A percentile compares a stretch with the other conserved stretches of the same genome.
phyloP scores from a whole-genome alignment of 2,329 filamentous ascomycete genomes.

The Pseudogymnoascus sp. region DNA sequence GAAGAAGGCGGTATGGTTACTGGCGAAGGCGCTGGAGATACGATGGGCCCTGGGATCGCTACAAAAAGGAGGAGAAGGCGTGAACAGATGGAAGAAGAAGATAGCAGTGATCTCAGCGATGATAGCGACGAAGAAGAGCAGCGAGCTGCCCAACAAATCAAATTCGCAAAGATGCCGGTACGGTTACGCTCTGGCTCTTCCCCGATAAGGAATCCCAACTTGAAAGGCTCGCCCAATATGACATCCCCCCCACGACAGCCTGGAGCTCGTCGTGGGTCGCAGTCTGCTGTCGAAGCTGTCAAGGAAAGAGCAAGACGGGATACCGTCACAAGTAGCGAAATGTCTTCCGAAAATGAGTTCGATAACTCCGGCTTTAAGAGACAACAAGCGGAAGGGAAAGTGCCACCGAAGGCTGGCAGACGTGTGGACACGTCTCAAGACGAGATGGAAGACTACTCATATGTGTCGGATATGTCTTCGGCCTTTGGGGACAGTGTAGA shows the following conservation, averaged over 20 bases:
- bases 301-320: conserved; percentile 65
- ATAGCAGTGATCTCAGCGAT: conserved; percentile 78
- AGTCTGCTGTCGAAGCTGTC: conserved; percentile 62
- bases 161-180: conserved; percentile 93
- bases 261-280: conserved; percentile 55
- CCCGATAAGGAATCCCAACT: conserved; percentile 63
- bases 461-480: conserved; percentile 55
- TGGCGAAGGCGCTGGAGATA: conserved; percentile 58
- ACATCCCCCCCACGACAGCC: conserved; percentile 61
- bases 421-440: conserved; percentile 49
- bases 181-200: conserved; percentile 82
- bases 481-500: conserved; percentile 62
- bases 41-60: conserved; percentile 59
- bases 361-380: conserved; percentile 60
- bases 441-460: conserved; percentile 51
- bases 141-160: conserved; percentile 78
- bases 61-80: conserved; percentile 59
- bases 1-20: conserved; percentile 65
- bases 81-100: conserved; percentile 69
- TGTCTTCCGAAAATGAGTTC: conserved; percentile 76
- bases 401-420: conserved; percentile 47
- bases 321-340: conserved; percentile 74
- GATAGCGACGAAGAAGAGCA: conserved; percentile 72
- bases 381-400: conserved; percentile 53
- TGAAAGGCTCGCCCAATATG: conserved; percentile 55